Percentiles rank a stretch among this genome's conserved stretches.
Evolutionary conservation across 2,329 filamentous ascomycete species (phyloP).

Genomic region (Penicillium aurantiogriseum): DNA sequence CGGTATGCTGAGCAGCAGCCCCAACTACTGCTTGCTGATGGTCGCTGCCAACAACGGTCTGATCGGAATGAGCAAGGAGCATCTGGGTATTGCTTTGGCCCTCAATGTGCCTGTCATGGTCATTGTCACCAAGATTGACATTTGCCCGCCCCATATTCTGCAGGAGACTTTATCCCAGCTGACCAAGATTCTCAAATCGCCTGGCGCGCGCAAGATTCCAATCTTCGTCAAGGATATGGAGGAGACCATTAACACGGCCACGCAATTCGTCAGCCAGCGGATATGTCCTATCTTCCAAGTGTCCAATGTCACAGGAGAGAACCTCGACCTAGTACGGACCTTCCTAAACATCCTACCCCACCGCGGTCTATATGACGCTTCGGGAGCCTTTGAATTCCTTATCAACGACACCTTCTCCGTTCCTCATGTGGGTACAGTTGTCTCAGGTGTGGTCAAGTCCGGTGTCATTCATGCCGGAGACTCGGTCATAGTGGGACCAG

Average conservation of each 20-base stretch:
- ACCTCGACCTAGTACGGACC: conserved; percentile 82
- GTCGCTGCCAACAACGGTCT: conserved; percentile 97
- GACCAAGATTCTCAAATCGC: conserved; percentile 88
- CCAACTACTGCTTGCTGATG: conserved; percentile 97
- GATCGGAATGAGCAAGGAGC: conserved; percentile 97
- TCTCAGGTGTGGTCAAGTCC: conserved; percentile 87
- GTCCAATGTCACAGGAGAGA: conserved; percentile 93
- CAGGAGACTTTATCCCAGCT: conserved; percentile 91
- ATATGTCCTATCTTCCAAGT: conserved; percentile 98
- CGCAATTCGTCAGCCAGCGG: conserved; percentile 89
- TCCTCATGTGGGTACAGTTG: conserved; percentile 92
- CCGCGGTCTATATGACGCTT: conserved; percentile 85
- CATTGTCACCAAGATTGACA: conserved; percentile 96
- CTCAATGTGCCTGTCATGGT: conserved; percentile 98
- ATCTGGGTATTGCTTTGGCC: conserved; percentile 88
- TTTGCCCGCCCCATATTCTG: conserved; percentile 92
- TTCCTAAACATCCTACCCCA: conserved; percentile 96
- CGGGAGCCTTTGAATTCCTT: conserved; percentile 88
- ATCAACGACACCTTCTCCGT: conserved; percentile 98
- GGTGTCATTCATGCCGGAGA: conserved; percentile 90
- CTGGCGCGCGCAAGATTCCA: conserved; percentile 90
- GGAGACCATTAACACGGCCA: conserved; percentile 91
- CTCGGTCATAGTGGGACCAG: conserved; percentile 81
- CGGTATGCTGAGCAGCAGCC: conserved; percentile 87
- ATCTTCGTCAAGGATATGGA: conserved; percentile 91